A percentile compares a stretch with the other conserved stretches of the same genome.
These are phyloP conservation scores for Dissophora ornata DNA, from an alignment of 192 early-diverging fungal species.

Conservation along the genomic window DNA sequence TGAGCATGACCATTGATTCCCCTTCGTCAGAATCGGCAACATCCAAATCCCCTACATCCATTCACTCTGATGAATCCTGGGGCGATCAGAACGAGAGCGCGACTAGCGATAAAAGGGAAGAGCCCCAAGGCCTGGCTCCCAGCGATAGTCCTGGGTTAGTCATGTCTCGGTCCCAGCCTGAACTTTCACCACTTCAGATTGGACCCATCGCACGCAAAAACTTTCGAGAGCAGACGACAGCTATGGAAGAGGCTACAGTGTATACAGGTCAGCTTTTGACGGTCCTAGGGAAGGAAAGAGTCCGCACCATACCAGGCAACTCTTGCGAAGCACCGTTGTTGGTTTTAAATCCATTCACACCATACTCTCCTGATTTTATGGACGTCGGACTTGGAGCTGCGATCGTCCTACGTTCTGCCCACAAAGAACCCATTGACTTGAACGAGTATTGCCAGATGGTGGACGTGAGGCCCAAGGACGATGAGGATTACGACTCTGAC, in stretches of 20 bases:
- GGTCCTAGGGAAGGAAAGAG: neutral
- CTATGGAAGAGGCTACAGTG: neutral
- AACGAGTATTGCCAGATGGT: conserved; percentile 16
- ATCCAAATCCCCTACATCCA: conserved; percentile 4
- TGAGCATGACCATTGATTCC: neutral
- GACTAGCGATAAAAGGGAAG: too few relatives aligned
- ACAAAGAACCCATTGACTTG: conserved; percentile 12
- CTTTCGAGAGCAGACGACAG: conserved; percentile 12
- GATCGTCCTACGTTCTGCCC: neutral
- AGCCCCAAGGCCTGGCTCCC: too few relatives aligned
- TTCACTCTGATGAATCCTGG: conserved; percentile 14
- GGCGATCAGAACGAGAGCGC: neutral
- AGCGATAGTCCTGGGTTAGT: too few relatives aligned
- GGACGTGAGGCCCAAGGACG: conserved; percentile 2
- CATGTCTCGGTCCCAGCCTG: neutral
- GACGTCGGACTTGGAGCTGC: neutral
- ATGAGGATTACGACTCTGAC: conserved; percentile 11
- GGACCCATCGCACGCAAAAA: conserved; percentile 41
- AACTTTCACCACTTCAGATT: conserved; percentile 7
- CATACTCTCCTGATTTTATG: conserved; percentile 27
- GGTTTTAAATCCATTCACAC: conserved; percentile 25
- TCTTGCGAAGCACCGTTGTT: conserved; percentile 11
- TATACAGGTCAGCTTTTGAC: neutral
- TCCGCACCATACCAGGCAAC: neutral
- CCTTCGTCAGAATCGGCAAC: conserved; percentile 4